Conservation (phyloP, 2,329 filamentous ascomycete genomes). For the Sporothrix euskadiensis region DNA sequence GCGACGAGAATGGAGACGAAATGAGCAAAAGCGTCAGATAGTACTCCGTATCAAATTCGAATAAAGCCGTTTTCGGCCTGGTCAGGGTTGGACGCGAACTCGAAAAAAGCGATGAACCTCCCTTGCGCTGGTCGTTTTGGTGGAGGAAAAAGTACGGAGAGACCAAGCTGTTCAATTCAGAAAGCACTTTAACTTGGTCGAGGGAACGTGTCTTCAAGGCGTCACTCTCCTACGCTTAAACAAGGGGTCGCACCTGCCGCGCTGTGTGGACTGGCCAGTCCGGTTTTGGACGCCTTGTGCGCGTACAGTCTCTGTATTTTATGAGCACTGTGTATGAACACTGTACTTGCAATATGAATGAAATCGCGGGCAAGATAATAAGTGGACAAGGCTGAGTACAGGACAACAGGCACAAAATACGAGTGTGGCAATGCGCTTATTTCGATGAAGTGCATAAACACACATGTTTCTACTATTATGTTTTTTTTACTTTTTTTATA, state of each 20-base stretch:
- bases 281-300: not conserved
- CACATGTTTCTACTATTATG: not conserved
- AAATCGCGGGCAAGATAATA: not conserved
- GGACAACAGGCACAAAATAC: not conserved
- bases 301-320: not conserved
- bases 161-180: slow-evolving; percentile 29
- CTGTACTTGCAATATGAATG: not conserved
- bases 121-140: slow-evolving; percentile 6
- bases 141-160: slow-evolving; percentile 1
- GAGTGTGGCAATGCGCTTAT: not conserved
- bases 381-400: not conserved
- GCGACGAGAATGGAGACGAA: not conserved
- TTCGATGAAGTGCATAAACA: not conserved
- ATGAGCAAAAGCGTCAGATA: not conserved
- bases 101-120: slow-evolving; percentile 13
- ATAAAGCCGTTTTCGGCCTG: not conserved
- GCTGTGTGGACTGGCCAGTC: slow-evolving; percentile 20
- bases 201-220: slow-evolving; percentile 27
- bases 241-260: slow-evolving; percentile 9
- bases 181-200: slow-evolving; percentile 16
- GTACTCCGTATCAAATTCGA: not conserved
- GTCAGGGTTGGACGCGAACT: not conserved
- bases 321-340: not conserved
- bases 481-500: not conserved
- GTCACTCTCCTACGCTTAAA: slow-evolving; percentile 14